Percentiles rank a stretch among this genome's conserved stretches.
Evolutionary conservation across 2,329 filamentous ascomycete genomes (phyloP).

Genomic region (Curvularia hawaiiensis): DNA sequence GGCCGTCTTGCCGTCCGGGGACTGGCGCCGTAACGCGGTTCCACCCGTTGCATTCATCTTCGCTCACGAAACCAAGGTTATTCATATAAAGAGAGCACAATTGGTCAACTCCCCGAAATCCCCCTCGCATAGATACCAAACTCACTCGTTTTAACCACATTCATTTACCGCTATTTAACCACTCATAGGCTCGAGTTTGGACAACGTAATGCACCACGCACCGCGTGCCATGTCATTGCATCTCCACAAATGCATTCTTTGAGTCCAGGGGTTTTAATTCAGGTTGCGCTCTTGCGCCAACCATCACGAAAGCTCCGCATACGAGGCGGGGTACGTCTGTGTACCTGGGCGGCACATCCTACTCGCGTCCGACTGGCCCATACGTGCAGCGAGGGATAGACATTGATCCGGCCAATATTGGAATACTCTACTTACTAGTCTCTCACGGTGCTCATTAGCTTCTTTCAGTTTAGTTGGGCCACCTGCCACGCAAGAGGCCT

Average conservation of each 20-base stretch:
- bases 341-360: not conserved
- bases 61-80: not conserved
- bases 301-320: not conserved
- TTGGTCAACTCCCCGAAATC: not conserved
- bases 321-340: not conserved
- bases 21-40: not conserved
- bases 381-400: not conserved
- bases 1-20: slow-evolving; percentile 3
- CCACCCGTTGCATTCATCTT: not conserved
- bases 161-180: not conserved
- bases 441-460: not conserved
- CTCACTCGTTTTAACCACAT: not conserved
- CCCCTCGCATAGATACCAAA: too few relatives aligned
- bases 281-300: not conserved
- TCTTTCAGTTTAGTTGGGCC: not conserved
- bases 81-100: not conserved
- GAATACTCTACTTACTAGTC: not conserved
- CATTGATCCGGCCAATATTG: not conserved
- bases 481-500: not conserved
- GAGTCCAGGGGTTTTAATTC: not conserved
- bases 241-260: not conserved
- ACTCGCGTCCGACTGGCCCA: not conserved
- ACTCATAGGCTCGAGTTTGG: not conserved
- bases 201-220: not conserved
- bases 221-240: not conserved